A percentile compares a stretch with the other conserved stretches of the same genome.
Conservation (phyloP, 495 filamentous ascomycete species). For the Penicillium psychrofluorescens region DNA sequence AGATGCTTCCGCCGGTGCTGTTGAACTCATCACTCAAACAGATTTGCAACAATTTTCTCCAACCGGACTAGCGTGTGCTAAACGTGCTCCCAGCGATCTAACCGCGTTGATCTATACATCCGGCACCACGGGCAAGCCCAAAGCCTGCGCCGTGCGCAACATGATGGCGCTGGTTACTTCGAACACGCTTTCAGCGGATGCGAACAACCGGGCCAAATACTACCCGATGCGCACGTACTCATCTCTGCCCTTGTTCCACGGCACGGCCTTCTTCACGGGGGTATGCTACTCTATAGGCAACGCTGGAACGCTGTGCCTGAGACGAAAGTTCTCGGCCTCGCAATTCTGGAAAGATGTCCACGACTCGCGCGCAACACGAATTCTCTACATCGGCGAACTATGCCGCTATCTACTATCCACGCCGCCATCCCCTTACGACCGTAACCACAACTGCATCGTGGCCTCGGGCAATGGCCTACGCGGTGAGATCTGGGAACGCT, state of each 20-base stretch:
- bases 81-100: slow-evolving; percentile 42
- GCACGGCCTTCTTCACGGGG: slow-evolving; percentile 65
- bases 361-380: slow-evolving; percentile 65
- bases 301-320: slow-evolving; percentile 36
- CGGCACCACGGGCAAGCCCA: slow-evolving; percentile 87
- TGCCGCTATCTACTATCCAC: slow-evolving; percentile 82
- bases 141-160: slow-evolving; percentile 72
- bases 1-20: slow-evolving; percentile 49
- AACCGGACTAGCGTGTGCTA: slow-evolving; percentile 22
- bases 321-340: slow-evolving; percentile 75
- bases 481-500: slow-evolving; percentile 83
- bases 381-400: slow-evolving; percentile 93
- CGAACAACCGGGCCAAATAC: slow-evolving; percentile 32
- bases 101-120: slow-evolving; percentile 74
- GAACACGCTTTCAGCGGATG: slow-evolving; percentile 29
- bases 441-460: slow-evolving; percentile 61
- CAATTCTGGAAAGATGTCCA: slow-evolving; percentile 83
- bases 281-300: slow-evolving; percentile 35
- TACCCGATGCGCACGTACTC: slow-evolving; percentile 72
- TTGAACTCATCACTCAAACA: slow-evolving; percentile 33
- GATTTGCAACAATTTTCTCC: slow-evolving; percentile 35
- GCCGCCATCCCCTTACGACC: slow-evolving; percentile 66
- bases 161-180: slow-evolving; percentile 41
- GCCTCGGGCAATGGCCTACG: slow-evolving; percentile 87
- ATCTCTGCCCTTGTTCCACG: slow-evolving; percentile 89